Evolutionary conservation across 192 early-diverging fungal genomes (phyloP).

Genomic region (Mortierella alpina): DNA sequence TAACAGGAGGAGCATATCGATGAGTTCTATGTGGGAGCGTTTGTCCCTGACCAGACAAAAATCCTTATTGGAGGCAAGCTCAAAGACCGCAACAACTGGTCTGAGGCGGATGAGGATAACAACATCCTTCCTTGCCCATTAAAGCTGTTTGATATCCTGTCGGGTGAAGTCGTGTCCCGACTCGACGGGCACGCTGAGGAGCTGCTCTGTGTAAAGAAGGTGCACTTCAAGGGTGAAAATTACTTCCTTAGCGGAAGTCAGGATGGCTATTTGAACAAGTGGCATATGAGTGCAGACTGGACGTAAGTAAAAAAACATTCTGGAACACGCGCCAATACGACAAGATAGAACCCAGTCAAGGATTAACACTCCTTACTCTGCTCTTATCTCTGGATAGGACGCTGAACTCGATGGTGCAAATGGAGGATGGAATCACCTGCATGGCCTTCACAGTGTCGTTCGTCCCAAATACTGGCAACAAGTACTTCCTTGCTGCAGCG

Average conservation of each 20-base stretch:
- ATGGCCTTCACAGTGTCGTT: slow-evolving; percentile 98
- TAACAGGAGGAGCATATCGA: slow-evolving; percentile 83
- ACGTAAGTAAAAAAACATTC: slow-evolving; percentile 55
- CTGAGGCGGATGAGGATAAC: slow-evolving; percentile 90
- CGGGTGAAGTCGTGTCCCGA: slow-evolving; percentile 82
- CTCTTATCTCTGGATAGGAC: slow-evolving; percentile 45
- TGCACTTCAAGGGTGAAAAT: slow-evolving; percentile 81
- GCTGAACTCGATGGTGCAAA: slow-evolving; percentile 70
- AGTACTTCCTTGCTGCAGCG: slow-evolving; percentile 90
- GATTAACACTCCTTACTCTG: not conserved
- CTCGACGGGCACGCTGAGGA: slow-evolving; percentile 91
- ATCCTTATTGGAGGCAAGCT: slow-evolving; percentile 89
- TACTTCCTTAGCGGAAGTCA: slow-evolving; percentile 93
- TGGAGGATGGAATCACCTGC: slow-evolving; percentile 88
- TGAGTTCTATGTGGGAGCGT: slow-evolving; percentile 90
- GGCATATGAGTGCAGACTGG: slow-evolving; percentile 89
- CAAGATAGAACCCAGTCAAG: too few relatives aligned
- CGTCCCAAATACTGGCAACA: slow-evolving; percentile 93
- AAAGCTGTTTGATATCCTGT: slow-evolving; percentile 88
- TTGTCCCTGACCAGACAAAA: slow-evolving; percentile 71
- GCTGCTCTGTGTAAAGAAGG: slow-evolving; percentile 81
- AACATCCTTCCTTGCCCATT: slow-evolving; percentile 93
- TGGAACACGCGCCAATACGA: not conserved
- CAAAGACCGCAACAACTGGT: slow-evolving; percentile 91
- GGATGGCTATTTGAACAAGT: slow-evolving; percentile 93